phyloP scores from a whole-genome alignment of 345 rosid genomes.

The Hirschfeldia incana region DNA sequence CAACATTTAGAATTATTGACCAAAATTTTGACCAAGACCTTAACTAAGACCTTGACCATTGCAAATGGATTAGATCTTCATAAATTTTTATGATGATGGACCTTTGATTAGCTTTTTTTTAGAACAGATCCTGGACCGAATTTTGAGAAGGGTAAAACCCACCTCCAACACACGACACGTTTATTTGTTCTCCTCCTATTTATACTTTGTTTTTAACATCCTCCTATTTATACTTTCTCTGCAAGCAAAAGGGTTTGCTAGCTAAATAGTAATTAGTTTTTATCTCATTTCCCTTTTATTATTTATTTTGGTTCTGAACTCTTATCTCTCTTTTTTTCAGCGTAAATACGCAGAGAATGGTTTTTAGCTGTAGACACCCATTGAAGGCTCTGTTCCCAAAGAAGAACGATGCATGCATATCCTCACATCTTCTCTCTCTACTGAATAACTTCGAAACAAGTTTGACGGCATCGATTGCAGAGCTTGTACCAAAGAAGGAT shows the following conservation, averaged over 20 bases:
- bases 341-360: conserved; percentile 44
- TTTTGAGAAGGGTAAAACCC: too few species aligned
- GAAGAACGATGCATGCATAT: conserved; percentile 45
- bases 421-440: conserved; percentile 48
- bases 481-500: conserved; percentile 56
- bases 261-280: neutral
- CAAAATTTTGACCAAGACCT: too few species aligned
- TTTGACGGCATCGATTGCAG: conserved; percentile 56
- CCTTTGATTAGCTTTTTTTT: too few species aligned
- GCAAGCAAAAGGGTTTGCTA: neutral
- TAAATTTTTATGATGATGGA: too few species aligned
- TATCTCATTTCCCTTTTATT: neutral
- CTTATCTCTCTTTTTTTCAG: neutral
- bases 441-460: conserved; percentile 60
- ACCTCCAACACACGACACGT: too few species aligned
- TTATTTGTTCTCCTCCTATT: too few species aligned
- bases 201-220: neutral
- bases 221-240: neutral
- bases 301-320: neutral
- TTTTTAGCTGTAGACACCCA: conserved; percentile 62
- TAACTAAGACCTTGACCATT: too few species aligned
- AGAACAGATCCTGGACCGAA: too few species aligned
- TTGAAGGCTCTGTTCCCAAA: conserved; percentile 65
- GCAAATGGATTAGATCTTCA: too few species aligned
- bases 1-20: too few species aligned